phyloP scores from a whole-genome alignment of 768 basidiomycete genomes.

The Lactarius psammicola region DNA sequence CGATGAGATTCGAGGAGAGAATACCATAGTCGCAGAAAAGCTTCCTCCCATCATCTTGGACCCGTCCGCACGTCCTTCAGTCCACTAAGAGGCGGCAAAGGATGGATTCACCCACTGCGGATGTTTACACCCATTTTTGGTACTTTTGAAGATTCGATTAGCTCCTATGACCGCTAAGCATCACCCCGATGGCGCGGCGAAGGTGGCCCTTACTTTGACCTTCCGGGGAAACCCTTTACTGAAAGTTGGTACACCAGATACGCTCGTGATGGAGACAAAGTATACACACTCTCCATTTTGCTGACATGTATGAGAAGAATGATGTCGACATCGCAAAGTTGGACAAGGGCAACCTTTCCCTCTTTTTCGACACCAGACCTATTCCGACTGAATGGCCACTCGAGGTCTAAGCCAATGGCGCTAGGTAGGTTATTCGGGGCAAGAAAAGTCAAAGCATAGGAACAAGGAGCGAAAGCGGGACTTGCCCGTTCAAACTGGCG shows the following conservation, averaged over 20 bases:
- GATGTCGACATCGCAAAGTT: conserved; percentile 43
- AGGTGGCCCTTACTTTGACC: conserved; percentile 36
- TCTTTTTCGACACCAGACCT: conserved; percentile 32
- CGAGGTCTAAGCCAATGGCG: conserved; percentile 52
- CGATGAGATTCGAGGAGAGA: conserved; percentile 42
- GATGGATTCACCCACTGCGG: conserved; percentile 38
- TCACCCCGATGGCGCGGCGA: background rate
- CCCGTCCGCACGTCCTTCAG: background rate
- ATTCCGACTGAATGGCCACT: conserved; percentile 45
- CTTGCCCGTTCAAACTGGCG: conserved; percentile 40
- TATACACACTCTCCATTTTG: conserved; percentile 44
- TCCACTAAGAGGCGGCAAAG: background rate
- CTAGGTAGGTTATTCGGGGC: conserved; percentile 31
- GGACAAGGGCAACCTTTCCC: conserved; percentile 45
- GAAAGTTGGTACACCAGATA: conserved; percentile 7
- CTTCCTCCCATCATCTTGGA: conserved; percentile 48
- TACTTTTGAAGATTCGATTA: conserved; percentile 44
- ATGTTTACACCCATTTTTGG: conserved; percentile 51
- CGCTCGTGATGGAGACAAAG: background rate
- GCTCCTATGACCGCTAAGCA: conserved; percentile 35
- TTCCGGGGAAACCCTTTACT: conserved; percentile 44
- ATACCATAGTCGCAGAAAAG: conserved; percentile 49
- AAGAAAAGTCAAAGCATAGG: background rate
- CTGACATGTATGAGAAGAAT: conserved; percentile 51
- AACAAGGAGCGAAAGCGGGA: background rate